Conservation (phyloP, 2,329 filamentous ascomycete genomes). For the Chrysoporthe deuterocubensis region DNA sequence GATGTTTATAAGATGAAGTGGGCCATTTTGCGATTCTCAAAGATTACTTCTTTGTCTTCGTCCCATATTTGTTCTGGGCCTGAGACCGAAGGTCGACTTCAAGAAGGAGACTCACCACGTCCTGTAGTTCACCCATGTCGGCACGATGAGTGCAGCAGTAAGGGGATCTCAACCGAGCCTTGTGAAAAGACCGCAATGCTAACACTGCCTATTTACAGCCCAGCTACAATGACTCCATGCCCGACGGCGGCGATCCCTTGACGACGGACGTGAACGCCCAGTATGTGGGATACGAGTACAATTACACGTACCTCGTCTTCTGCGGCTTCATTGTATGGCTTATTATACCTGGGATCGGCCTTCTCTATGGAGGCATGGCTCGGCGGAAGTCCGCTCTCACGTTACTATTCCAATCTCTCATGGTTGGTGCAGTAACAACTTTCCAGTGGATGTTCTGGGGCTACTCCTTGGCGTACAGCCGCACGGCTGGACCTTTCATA, state of each 20-base stretch:
- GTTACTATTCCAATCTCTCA: slow-evolving; percentile 65
- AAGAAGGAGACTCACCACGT: not conserved
- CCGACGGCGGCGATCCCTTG: slow-evolving; percentile 35
- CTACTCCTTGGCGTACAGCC: slow-evolving; percentile 81
- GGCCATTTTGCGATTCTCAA: not conserved
- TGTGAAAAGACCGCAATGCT: not conserved
- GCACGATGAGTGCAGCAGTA: slow-evolving; percentile 25
- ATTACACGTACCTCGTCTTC: slow-evolving; percentile 63
- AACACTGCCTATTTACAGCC: slow-evolving; percentile 21
- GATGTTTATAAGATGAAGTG: slow-evolving; percentile 4
- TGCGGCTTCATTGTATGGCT: slow-evolving; percentile 67
- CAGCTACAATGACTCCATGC: slow-evolving; percentile 31
- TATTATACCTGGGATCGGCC: slow-evolving; percentile 69
- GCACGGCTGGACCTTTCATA: slow-evolving; percentile 74
- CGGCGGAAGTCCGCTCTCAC: slow-evolving; percentile 65
- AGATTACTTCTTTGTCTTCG: not conserved
- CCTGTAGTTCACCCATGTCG: not conserved
- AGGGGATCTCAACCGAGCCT: not conserved
- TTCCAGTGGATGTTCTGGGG: slow-evolving; percentile 98
- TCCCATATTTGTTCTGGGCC: not conserved
- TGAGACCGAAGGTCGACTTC: not conserved
- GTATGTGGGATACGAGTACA: slow-evolving; percentile 62
- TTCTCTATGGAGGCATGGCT: slow-evolving; percentile 67
- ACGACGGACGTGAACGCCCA: slow-evolving; percentile 48
- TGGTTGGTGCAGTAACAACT: slow-evolving; percentile 57